These are phyloP conservation scores for Heimioporus sp. DNA, from an alignment of 768 basidiomycete species.

Conservation along the genomic window DNA sequence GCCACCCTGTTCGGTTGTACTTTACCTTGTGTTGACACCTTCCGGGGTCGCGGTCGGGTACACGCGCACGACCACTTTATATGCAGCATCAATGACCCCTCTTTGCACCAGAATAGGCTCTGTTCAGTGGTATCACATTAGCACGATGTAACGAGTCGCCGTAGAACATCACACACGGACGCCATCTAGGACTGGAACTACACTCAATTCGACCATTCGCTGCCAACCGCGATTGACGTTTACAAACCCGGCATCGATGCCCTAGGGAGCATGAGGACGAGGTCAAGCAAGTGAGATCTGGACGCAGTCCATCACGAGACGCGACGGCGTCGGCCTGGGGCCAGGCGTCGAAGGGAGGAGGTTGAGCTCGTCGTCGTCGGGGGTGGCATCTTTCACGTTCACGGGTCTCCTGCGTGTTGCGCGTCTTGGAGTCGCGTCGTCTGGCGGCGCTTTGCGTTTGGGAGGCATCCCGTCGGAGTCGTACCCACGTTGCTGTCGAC, in stretches of 20 bases:
- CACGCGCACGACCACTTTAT: conserved; percentile 58
- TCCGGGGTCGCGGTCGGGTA: conserved; percentile 62
- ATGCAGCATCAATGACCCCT: conserved; percentile 50
- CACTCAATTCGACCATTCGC: conserved; percentile 81
- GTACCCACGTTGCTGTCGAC: conserved; percentile 6
- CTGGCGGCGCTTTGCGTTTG: conserved; percentile 43
- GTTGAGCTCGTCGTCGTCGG: conserved; percentile 31
- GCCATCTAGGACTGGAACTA: conserved; percentile 77
- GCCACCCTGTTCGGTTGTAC: too few relatives aligned
- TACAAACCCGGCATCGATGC: conserved; percentile 65
- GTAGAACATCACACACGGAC: conserved; percentile 38
- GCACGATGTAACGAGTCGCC: not conserved
- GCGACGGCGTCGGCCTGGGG: conserved; percentile 8
- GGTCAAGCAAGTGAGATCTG: too few relatives aligned
- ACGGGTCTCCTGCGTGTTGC: conserved; percentile 14
- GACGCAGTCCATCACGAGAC: conserved; percentile 30
- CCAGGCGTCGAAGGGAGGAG: conserved; percentile 26
- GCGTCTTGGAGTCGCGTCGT: conserved; percentile 30
- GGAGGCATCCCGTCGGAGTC: conserved; percentile 29
- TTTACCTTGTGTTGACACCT: conserved; percentile 63
- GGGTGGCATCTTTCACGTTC: conserved; percentile 9
- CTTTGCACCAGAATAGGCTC: conserved; percentile 64
- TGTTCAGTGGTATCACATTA: conserved; percentile 13
- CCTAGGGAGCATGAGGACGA: conserved; percentile 81
- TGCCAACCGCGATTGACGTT: conserved; percentile 66